A percentile compares a stretch with the other conserved stretches of the same genome.
phyloP scores from a whole-genome alignment of 1,284 basidiomycete species.

The Paramarasmius palmivorus region DNA sequence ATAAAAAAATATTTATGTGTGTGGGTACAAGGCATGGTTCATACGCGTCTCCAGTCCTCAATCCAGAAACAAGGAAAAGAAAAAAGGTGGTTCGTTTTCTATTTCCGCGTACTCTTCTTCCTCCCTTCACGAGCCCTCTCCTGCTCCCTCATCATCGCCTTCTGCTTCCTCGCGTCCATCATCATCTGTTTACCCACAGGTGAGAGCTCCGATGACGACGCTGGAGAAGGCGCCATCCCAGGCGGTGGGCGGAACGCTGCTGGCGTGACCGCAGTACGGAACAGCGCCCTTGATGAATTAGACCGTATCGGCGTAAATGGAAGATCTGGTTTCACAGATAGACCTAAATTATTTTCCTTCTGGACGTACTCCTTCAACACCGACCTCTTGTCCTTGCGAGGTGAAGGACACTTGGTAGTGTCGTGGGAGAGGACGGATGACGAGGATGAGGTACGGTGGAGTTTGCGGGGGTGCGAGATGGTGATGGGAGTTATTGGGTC shows the following conservation, averaged over 20 bases:
- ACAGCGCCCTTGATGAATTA: constrained; percentile 27
- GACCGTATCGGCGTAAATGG: constrained; percentile 32
- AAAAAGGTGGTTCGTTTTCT: too few species aligned
- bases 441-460: constrained; percentile 25
- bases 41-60: too few species aligned
- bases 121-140: constrained; percentile 28
- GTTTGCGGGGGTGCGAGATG: constrained; percentile 23
- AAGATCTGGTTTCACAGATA: constrained; percentile 21
- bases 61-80: too few species aligned
- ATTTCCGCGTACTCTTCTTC: constrained; percentile 8
- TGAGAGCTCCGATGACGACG: constrained; percentile 72
- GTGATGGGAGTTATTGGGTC: constrained; percentile 28
- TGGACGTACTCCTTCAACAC: constrained; percentile 18
- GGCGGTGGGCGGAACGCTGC: constrained; percentile 33
- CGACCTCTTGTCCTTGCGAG: constrained; percentile 24
- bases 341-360: constrained; percentile 24
- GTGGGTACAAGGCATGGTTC: too few species aligned
- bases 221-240: constrained; percentile 51
- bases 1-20: too few species aligned
- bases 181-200: constrained; percentile 67
- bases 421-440: constrained; percentile 15
- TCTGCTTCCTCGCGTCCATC: constrained; percentile 45
- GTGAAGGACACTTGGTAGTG: constrained; percentile 30
- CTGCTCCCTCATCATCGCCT: constrained; percentile 26
- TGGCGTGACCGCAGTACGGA: constrained; percentile 36